Percentiles rank a stretch among this genome's conserved stretches.
phyloP scores from a whole-genome alignment of 2,329 filamentous ascomycete genomes.

The Colletotrichum acutatum region DNA sequence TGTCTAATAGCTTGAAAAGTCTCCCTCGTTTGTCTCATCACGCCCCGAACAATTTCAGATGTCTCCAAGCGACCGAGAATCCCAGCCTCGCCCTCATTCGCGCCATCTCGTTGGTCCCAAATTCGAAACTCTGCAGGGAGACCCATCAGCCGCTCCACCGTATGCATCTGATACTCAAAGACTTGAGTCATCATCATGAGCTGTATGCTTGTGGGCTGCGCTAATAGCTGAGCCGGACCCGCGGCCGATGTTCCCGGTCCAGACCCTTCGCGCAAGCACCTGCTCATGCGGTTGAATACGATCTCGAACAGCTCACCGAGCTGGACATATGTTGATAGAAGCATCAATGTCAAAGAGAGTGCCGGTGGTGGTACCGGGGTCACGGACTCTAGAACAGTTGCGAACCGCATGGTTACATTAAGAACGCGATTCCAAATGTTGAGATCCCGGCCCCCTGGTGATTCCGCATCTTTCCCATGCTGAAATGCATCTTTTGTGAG shows the following conservation, averaged over 20 bases:
- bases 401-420: background rate
- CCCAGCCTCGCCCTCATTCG: background rate
- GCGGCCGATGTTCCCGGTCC: background rate
- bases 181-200: slow-evolving; percentile 1
- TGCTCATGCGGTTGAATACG: background rate
- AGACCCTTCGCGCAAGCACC: background rate
- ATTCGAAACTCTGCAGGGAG: background rate
- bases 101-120: background rate
- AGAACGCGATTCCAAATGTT: background rate
- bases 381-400: background rate
- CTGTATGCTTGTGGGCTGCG: background rate
- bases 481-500: background rate
- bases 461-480: background rate
- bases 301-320: background rate
- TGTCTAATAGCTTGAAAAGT: background rate
- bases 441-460: background rate
- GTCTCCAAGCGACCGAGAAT: background rate
- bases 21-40: background rate
- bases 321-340: background rate
- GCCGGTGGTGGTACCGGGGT: background rate
- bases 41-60: background rate
- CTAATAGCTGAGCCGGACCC: background rate
- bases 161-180: slow-evolving; percentile 2
- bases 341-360: background rate
- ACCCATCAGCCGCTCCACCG: background rate